Evolutionary conservation across 768 basidiomycete species (phyloP), one percentile per base, ranked within the genome.

Genomic region (Pisolithus orientalis): DNA sequence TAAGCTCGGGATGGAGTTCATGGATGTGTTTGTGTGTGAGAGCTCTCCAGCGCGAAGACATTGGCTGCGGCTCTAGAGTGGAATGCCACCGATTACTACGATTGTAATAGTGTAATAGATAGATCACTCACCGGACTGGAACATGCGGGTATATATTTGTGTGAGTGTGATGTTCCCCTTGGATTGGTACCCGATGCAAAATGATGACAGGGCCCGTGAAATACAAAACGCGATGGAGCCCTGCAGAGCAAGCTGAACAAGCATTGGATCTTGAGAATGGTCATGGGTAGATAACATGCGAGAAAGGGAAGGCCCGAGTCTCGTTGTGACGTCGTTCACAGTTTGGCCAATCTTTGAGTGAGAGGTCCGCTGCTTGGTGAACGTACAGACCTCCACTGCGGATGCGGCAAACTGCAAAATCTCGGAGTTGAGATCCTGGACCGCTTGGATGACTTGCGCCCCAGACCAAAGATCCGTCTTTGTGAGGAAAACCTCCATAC

Each of bases 391-490:
- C 66, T 90, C 87, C 14, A 84, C 83, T 6, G 84, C 86, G 24
- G 83, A 79, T 14, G 86, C 85, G 8, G 87, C 83, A 53, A 87
- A 86, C 56, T 87, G 87, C n/a, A 87, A 75, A 53, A 89, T 84
- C 66, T 89, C 87, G 0, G 84, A 81, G 62, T 90, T 90, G 65
- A 90, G 76, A 60, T 90, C 87, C 56, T 85, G 83, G 13, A 90
- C 81, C 3, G 85, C 82, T 62, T 90, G 86, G 45, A 90, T 78
- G 63, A 90, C 76, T 63, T 88, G 85, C 1, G 85, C 82, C 11
- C 87, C 87, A 2, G 86, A 87, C 84, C 83, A 87, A 29, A 66
- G 60, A 65, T 90, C 87, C 31, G 80, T 82, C 54, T 86, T 83
- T 14, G 85, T 86, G 70, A 89, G 75, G 66, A 83, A 89, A 21